Percentiles rank a stretch among this genome's conserved stretches.
phyloP scores from a whole-genome alignment of 139 green algal species.

The Coccomyxa sp. region DNA sequence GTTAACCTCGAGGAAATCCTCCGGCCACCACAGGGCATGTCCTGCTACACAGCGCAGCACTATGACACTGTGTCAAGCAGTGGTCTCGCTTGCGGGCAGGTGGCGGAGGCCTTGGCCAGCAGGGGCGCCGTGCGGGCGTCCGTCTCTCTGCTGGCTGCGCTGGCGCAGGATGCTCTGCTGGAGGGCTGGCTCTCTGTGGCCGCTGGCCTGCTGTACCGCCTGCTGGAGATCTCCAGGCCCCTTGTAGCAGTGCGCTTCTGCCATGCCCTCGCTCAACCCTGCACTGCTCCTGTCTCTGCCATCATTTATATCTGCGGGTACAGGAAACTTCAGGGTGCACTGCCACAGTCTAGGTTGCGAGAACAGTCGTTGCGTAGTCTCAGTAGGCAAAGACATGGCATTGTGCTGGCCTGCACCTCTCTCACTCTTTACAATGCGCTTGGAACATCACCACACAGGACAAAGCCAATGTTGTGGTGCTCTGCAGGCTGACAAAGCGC shows the following conservation, averaged over 20 bases:
- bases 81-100: no score
- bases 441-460: not conserved
- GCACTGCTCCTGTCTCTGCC: not conserved
- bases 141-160: constrained; percentile 15
- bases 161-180: constrained; percentile 13
- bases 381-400: not conserved
- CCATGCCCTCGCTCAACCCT: not conserved
- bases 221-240: constrained; percentile 35
- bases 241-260: constrained; percentile 13
- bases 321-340: not conserved
- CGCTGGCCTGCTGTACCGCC: constrained; percentile 29
- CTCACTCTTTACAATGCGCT: not conserved
- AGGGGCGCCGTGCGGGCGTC: constrained; percentile 13
- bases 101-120: constrained; percentile 36
- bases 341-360: not conserved
- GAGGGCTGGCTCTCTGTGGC: constrained; percentile 50
- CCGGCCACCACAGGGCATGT: no score
- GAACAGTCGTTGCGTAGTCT: not conserved
- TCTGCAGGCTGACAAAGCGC: constrained; percentile 4
- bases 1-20: no score
- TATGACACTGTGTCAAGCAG: no score
- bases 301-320: not conserved
- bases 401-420: not conserved
- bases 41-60: no score
- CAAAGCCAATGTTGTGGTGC: not conserved